Conservation (phyloP, 176 grass and related monocot genomes). For the maize (Zea mays) region DNA sequence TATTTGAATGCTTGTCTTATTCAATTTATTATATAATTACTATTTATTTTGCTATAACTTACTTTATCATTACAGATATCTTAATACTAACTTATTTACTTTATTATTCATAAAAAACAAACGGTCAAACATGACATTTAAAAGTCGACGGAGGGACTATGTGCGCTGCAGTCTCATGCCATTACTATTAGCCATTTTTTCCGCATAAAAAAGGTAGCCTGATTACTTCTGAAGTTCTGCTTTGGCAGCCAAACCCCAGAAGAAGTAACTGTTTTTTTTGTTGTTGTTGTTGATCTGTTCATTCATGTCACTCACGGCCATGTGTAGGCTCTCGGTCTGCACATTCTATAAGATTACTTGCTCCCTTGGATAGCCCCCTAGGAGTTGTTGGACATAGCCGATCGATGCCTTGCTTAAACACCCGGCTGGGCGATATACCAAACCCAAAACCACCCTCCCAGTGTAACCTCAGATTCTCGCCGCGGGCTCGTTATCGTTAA, state of each 20-base stretch:
- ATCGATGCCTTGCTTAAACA: conserved; percentile 49
- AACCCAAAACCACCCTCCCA: conserved; percentile 45
- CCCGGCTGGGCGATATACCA: conserved; percentile 41
- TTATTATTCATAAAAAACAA: too few species aligned
- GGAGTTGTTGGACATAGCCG: background rate
- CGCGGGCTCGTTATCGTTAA: conserved; percentile 36
- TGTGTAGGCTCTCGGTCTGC: background rate
- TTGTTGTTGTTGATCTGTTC: background rate
- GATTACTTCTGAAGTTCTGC: background rate
- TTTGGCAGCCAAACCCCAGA: background rate
- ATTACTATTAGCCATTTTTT: background rate
- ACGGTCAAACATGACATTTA: too few species aligned
- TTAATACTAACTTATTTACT: too few species aligned
- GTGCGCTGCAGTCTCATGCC: background rate
- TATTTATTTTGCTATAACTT: too few species aligned
- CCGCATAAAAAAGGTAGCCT: background rate
- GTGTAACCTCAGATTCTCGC: conserved; percentile 45
- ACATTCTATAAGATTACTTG: conserved; percentile 34
- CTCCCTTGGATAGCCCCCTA: conserved; percentile 33
- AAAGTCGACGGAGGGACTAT: background rate
- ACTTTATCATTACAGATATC: too few species aligned
- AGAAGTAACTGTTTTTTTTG: background rate
- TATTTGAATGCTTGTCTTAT: too few species aligned
- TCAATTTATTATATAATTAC: too few species aligned
- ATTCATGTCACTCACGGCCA: background rate